Base-by-base conservation (phyloP, 768 basidiomycete genomes). In the Kwoniella dendrophila region DNA sequence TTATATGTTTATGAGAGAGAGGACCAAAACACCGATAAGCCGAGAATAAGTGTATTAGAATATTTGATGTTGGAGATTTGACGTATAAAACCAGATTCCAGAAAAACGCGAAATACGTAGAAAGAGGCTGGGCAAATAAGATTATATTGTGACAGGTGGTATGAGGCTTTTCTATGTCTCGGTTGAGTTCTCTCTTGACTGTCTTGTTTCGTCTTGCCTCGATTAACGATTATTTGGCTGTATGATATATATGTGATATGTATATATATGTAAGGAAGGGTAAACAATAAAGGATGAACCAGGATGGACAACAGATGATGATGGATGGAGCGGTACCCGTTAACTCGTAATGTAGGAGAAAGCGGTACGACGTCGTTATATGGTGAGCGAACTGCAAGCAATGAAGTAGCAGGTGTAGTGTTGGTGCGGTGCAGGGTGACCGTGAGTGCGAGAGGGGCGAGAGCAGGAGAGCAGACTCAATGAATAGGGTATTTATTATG, bases 251-350 rank as follows among this genome's bases (percentile, higher is more conserved):
- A 18, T 38, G 36, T 38, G 8, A 38, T 38, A 38, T 38, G 36
- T 38, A 38, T 16, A 36, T 7, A 36, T 36, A 16, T 8, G 7
- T 16, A 36, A 8, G 8, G 8, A 36, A 36, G 16, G 7, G 34
- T 36, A 36, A 36, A 36, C 8, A 8, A 36, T 36, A 36, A 36
- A 8, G 34, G 7, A 36, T 8, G 7, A n/a, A 14, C 6, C 12
- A 14, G 41, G 41, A n/a, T 14, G 12, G 7, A 43, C 12, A 43
- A 6, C 6, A 8, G 41, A 30, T 49, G 47, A 32, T n/a, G 38
- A 30, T 49, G 47, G 20, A 49, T 26, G 24, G 47, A 49, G 47
- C 47, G 41, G 41, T 43, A 43, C 18, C 41, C 41, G 41, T 43
- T 20, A 43, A 8, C 6, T 43, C 41, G n/a, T n/a, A n/a, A n/a